These are phyloP conservation scores for Geopyxis carbonaria DNA, from an alignment of 495 filamentous ascomycete species.

Conservation along the genomic window DNA sequence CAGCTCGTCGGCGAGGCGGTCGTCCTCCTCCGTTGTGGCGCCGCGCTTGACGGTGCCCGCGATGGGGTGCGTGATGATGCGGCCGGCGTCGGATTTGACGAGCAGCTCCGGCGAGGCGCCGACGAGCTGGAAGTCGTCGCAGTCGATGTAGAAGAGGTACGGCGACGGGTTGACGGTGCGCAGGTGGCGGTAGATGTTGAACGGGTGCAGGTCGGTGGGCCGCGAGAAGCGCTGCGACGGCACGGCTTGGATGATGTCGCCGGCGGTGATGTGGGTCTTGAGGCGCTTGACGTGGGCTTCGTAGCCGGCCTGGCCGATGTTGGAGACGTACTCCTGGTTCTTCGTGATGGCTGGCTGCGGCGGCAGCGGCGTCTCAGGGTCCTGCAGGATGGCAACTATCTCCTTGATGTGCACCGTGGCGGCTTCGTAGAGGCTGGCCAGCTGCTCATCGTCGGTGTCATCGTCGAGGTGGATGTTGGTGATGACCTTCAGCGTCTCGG, in stretches of 20 bases:
- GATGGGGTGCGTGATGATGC: conserved; percentile 92
- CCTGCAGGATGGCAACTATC: conserved; percentile 50
- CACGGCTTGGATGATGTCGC: conserved; percentile 94
- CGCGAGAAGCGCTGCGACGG: conserved; percentile 84
- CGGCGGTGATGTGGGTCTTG: conserved; percentile 72
- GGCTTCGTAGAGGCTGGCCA: conserved; percentile 44
- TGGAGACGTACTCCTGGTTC: conserved; percentile 70
- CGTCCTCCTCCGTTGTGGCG: conserved; percentile 62
- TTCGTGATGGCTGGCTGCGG: conserved; percentile 52
- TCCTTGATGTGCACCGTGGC: conserved; percentile 44
- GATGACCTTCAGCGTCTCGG: conserved; percentile 76
- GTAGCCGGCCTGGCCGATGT: conserved; percentile 78
- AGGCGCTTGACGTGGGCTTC: conserved; percentile 64
- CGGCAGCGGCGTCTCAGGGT: conserved; percentile 60
- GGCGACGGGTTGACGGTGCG: conserved; percentile 91
- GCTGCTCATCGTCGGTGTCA: conserved; percentile 31
- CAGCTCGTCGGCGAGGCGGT: conserved; percentile 58
- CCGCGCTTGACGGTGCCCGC: conserved; percentile 87
- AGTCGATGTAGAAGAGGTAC: conserved; percentile 91
- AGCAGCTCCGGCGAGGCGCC: conserved; percentile 88
- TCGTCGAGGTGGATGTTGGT: conserved; percentile 60
- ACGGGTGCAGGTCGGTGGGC: conserved; percentile 78
- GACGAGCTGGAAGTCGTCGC: conserved; percentile 79
- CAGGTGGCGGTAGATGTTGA: conserved; percentile 95
- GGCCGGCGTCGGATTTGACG: conserved; percentile 70